These are phyloP conservation scores for Colletotrichum sp. DNA, from an alignment of 2,329 filamentous ascomycete species.

Conservation along the genomic window DNA sequence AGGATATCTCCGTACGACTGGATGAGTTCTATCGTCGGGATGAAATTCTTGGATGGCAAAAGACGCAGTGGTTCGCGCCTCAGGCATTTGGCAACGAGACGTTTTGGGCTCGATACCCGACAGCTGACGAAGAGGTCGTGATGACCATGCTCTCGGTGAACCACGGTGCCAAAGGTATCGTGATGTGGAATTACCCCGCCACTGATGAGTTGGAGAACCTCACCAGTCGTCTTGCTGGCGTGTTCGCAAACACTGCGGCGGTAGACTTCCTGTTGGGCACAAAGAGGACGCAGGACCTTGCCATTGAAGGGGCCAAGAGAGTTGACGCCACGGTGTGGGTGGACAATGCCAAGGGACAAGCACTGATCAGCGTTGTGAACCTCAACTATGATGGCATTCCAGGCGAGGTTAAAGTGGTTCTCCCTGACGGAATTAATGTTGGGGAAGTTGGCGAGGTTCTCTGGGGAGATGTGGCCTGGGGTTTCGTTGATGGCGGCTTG, in stretches of 20 bases:
- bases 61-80: constrained; percentile 48
- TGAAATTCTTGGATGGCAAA: constrained; percentile 46
- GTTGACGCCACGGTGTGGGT: constrained; percentile 11
- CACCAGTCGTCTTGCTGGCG: constrained; percentile 42
- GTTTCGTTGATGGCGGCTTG: background rate
- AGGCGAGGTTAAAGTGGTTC: background rate
- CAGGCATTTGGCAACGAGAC: constrained; percentile 53
- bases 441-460: background rate
- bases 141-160: constrained; percentile 52
- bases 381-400: background rate
- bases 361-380: constrained; percentile 6
- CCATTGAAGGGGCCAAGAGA: constrained; percentile 1
- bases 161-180: constrained; percentile 47
- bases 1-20: constrained; percentile 52
- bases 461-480: constrained; percentile 7
- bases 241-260: constrained; percentile 40
- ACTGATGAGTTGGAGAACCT: constrained; percentile 38
- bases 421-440: background rate
- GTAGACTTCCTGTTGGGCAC: constrained; percentile 34
- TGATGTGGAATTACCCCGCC: constrained; percentile 52
- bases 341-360: background rate
- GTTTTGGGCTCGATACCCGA: constrained; percentile 54
- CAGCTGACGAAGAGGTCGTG: constrained; percentile 44
- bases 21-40: constrained; percentile 44
- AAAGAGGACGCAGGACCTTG: background rate